phyloP scores from a whole-genome alignment of 2,329 filamentous ascomycete species.

The Neonectria coccinea region DNA sequence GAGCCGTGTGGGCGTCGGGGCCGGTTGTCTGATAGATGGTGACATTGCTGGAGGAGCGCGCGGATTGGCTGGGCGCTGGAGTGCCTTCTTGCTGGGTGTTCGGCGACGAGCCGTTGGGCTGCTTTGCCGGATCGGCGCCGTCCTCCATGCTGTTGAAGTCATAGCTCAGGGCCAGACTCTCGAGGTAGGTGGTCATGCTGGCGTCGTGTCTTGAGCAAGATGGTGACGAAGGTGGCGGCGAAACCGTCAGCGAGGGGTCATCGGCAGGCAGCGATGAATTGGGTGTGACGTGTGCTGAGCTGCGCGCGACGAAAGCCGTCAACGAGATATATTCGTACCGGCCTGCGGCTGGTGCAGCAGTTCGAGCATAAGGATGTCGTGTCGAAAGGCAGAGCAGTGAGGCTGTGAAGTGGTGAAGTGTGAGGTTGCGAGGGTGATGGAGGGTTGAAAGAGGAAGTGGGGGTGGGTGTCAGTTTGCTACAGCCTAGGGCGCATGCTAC shows the following conservation, averaged over 20 bases:
- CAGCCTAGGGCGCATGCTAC: neutral
- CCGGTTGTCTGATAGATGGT: constrained; percentile 57
- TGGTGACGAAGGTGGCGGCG: constrained; percentile 15
- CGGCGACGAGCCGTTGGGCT: constrained; percentile 40
- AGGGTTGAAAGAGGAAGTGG: constrained; percentile 21
- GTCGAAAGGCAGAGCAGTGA: neutral
- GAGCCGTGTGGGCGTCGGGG: constrained; percentile 52
- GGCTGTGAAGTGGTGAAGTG: neutral
- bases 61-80: constrained; percentile 28
- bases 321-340: constrained; percentile 10
- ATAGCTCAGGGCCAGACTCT: constrained; percentile 40
- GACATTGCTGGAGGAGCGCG: constrained; percentile 48
- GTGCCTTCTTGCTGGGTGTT: constrained; percentile 36
- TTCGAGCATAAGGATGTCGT: constrained; percentile 8
- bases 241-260: constrained; percentile 17
- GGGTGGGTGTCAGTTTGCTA: constrained; percentile 3
- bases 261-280: constrained; percentile 17
- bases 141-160: constrained; percentile 43
- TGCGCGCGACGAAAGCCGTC: constrained; percentile 20
- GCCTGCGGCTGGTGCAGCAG: constrained; percentile 21
- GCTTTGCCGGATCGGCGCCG: constrained; percentile 36
- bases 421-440: neutral
- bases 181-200: constrained; percentile 41
- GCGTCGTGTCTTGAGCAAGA: constrained; percentile 29
- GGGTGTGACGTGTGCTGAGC: constrained; percentile 16